These are phyloP conservation scores for Metschnikowia cubensis DNA, from an alignment of 805 yeast genomes.

Conservation along the genomic window DNA sequence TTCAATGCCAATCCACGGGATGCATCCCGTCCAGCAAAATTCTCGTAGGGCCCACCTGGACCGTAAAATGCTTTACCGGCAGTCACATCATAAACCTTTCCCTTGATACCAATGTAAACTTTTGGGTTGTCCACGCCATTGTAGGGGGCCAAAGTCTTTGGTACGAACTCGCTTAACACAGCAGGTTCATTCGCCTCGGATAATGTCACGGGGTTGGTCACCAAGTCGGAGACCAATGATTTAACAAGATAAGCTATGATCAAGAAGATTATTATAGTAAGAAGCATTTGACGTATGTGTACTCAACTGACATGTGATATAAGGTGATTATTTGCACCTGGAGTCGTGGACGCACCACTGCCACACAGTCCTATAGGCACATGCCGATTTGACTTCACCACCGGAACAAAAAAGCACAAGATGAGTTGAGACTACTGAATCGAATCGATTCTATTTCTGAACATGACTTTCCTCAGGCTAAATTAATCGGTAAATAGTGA, in stretches of 20 bases:
- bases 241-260: slow-evolving; percentile 30
- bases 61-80: slow-evolving; percentile 84
- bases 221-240: slow-evolving; percentile 24
- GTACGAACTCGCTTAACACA: slow-evolving; percentile 63
- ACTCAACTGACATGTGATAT: slow-evolving; percentile 1
- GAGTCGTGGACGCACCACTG: slow-evolving; percentile 5
- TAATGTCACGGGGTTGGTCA: slow-evolving; percentile 27
- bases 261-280: slow-evolving; percentile 29
- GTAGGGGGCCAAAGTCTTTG: slow-evolving; percentile 63
- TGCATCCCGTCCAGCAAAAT: slow-evolving; percentile 95
- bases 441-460: background rate
- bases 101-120: slow-evolving; percentile 83
- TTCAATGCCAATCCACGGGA: slow-evolving; percentile 87
- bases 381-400: background rate
- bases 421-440: too few species aligned
- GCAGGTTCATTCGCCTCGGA: slow-evolving; percentile 26
- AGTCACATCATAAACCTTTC: slow-evolving; percentile 80
- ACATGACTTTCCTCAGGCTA: background rate
- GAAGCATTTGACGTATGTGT: slow-evolving; percentile 16
- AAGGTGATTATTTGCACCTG: background rate
- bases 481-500: background rate
- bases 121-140: slow-evolving; percentile 79
- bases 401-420: background rate
- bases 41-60: slow-evolving; percentile 91
- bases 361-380: slow-evolving; percentile 2